Evolutionary conservation across 805 yeast genomes (phyloP).

Genomic region (Nakazawaea molendinolei): DNA sequence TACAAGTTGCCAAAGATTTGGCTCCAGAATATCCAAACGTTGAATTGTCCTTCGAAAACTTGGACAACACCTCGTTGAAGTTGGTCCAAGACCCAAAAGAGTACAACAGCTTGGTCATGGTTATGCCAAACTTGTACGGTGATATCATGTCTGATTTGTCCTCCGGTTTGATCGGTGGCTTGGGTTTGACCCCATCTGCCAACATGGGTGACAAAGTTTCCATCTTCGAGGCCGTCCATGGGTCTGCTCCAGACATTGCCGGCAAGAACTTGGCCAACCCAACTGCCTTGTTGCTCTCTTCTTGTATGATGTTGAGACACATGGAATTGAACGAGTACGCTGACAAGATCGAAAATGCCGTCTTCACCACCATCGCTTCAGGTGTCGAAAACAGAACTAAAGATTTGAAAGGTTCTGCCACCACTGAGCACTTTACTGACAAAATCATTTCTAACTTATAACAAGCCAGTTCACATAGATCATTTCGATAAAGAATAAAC

Average conservation of each 20-base stretch:
- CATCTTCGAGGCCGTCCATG: slow-evolving; percentile 98
- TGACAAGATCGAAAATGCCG: slow-evolving; percentile 82
- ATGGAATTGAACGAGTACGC: slow-evolving; percentile 85
- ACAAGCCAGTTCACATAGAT: slow-evolving; percentile 12
- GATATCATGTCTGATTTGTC: slow-evolving; percentile 97
- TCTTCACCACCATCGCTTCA: slow-evolving; percentile 82
- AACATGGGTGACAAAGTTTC: slow-evolving; percentile 98
- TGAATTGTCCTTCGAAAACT: slow-evolving; percentile 74
- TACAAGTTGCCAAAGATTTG: slow-evolving; percentile 82
- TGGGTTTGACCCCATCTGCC: slow-evolving; percentile 98
- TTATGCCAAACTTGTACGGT: slow-evolving; percentile 99
- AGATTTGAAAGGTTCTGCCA: slow-evolving; percentile 89
- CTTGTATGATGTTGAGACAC: slow-evolving; percentile 99
- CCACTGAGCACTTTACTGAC: slow-evolving; percentile 85
- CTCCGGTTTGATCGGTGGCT: slow-evolving; percentile 97
- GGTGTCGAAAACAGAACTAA: slow-evolving; percentile 95
- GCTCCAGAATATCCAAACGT: slow-evolving; percentile 91
- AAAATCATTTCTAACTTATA: slow-evolving; percentile 78
- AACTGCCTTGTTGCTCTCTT: slow-evolving; percentile 91
- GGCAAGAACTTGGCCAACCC: slow-evolving; percentile 99
- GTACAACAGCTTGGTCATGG: slow-evolving; percentile 83
- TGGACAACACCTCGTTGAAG: slow-evolving; percentile 92
- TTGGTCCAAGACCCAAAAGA: slow-evolving; percentile 84
- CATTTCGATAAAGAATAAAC: no score
- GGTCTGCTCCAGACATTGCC: slow-evolving; percentile 99